These are phyloP conservation scores for Fomitopsis palustris DNA, from an alignment of 1,284 basidiomycete species.

Conservation along the genomic window DNA sequence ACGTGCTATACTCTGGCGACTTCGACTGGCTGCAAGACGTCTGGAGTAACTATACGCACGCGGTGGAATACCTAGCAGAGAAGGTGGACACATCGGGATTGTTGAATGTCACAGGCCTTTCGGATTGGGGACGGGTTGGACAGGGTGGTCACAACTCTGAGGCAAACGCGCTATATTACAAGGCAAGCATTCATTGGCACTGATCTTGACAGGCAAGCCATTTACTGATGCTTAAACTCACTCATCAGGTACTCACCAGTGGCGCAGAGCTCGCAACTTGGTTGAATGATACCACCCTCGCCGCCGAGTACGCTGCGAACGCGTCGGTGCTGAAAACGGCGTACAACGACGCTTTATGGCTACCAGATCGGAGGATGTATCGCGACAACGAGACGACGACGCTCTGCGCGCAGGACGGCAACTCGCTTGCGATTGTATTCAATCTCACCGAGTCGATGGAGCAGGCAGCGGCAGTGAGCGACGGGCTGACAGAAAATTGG, in stretches of 20 bases:
- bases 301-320: conserved; percentile 35
- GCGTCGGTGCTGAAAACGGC: conserved; percentile 38
- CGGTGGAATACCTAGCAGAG: conserved; percentile 39
- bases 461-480: conserved; percentile 40
- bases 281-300: conserved; percentile 33
- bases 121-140: conserved; percentile 48
- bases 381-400: conserved; percentile 41
- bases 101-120: conserved; percentile 42
- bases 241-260: conserved; percentile 39
- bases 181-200: conserved; percentile 24
- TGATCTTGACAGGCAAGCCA: too few species aligned
- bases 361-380: conserved; percentile 39
- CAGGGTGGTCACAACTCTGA: conserved; percentile 46
- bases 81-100: conserved; percentile 44
- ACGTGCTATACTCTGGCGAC: conserved; percentile 46
- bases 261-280: conserved; percentile 43
- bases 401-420: conserved; percentile 48
- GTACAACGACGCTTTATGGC: conserved; percentile 45
- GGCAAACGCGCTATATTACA: conserved; percentile 45
- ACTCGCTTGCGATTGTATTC: conserved; percentile 46
- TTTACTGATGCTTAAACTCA: background rate
- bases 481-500: conserved; percentile 45
- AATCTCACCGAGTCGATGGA: conserved; percentile 39
- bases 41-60: conserved; percentile 50
- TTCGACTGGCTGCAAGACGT: conserved; percentile 37